phyloP scores from a whole-genome alignment of 2,329 filamentous ascomycete genomes.

The Aspergillus novoparasiticus region DNA sequence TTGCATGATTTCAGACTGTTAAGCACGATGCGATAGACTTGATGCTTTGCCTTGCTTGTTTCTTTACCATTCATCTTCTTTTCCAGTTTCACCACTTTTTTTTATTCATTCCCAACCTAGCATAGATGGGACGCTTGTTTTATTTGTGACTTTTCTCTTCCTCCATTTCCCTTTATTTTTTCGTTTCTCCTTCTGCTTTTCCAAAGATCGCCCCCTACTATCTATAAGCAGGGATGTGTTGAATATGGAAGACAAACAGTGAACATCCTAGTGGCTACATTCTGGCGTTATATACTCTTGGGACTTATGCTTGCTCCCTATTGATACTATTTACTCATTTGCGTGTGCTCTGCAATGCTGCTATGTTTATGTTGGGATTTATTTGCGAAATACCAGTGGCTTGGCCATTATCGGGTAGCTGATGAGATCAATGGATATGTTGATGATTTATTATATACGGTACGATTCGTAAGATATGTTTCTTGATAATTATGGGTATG shows the following conservation, averaged over 20 bases:
- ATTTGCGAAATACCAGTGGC: conserved; percentile 2
- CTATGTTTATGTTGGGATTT: conserved; percentile 1
- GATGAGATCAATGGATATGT: conserved; percentile 5
- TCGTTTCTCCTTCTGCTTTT: not conserved
- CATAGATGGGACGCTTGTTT: conserved; percentile 16
- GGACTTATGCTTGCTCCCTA: conserved; percentile 2
- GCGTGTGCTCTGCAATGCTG: not conserved
- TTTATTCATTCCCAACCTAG: conserved; percentile 6
- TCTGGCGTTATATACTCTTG: conserved; percentile 22
- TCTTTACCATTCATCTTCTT: conserved; percentile 4
- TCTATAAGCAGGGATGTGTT: not conserved
- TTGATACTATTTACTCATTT: not conserved
- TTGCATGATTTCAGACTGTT: conserved; percentile 18
- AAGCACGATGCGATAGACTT: conserved; percentile 17
- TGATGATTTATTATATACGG: not conserved
- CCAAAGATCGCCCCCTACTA: not conserved
- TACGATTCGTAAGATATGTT: not conserved
- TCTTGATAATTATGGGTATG: not conserved
- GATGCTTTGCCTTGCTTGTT: conserved; percentile 7
- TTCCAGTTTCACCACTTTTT: not conserved
- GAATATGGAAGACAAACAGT: conserved; percentile 1
- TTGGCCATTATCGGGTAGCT: conserved; percentile 5
- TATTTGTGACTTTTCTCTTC: conserved; percentile 6
- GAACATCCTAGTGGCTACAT: conserved; percentile 9
- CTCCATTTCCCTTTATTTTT: not conserved